Conservation (phyloP, 2,329 filamentous ascomycete species). For the Phoma sp. region DNA sequence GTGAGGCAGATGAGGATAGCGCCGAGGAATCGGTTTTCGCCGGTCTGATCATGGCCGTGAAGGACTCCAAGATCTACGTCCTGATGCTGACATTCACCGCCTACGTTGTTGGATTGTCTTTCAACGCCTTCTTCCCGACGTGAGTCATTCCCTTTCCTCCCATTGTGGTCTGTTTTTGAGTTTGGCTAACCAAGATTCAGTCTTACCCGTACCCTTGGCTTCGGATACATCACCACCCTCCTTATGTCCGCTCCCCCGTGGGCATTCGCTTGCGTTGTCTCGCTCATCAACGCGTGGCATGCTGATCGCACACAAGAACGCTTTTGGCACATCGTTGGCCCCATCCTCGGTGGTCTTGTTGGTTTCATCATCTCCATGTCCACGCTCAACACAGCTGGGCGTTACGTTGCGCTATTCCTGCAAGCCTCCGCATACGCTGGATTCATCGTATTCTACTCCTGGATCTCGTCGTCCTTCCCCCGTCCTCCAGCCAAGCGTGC, state of each 20-base stretch:
- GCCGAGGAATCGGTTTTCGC: conserved; percentile 59
- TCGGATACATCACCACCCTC: conserved; percentile 48
- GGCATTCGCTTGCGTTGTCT: conserved; percentile 54
- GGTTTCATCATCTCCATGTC: conserved; percentile 54
- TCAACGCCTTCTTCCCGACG: conserved; percentile 47
- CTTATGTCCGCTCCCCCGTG: conserved; percentile 59
- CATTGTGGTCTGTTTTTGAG: too few species aligned
- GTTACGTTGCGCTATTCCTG: conserved; percentile 46
- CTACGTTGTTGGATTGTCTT: conserved; percentile 62
- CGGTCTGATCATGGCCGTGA: conserved; percentile 66
- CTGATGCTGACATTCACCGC: conserved; percentile 70
- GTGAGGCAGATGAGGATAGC: conserved; percentile 53
- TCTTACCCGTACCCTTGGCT: conserved; percentile 49
- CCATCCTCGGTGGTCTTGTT: conserved; percentile 52
- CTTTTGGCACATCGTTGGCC: conserved; percentile 60
- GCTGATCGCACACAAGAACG: conserved; percentile 60
- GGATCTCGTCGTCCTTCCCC: conserved; percentile 52
- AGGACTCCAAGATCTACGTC: conserved; percentile 68
- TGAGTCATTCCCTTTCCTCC: too few species aligned
- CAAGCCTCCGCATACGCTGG: conserved; percentile 51
- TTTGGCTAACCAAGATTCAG: too few species aligned
- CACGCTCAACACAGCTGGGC: conserved; percentile 38
- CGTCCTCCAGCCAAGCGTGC: conserved; percentile 68
- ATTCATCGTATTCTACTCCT: conserved; percentile 49
- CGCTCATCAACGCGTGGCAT: conserved; percentile 60